Evolutionary conservation across 2,329 filamentous ascomycete genomes (phyloP).

Genomic region (Monosporascus cannonballus): DNA sequence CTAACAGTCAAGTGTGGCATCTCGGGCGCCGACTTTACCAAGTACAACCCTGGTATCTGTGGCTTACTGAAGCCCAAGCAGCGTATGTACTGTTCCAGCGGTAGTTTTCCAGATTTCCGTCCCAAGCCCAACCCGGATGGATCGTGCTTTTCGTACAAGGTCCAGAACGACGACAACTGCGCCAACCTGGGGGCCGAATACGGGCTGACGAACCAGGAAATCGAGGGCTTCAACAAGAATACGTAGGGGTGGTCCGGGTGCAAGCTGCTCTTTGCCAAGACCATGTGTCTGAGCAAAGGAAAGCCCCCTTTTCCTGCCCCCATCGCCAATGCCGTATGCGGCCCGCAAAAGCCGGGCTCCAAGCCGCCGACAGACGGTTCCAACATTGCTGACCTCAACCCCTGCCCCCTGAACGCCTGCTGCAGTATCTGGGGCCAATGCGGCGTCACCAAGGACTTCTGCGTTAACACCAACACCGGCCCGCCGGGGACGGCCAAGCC

Average conservation of each 20-base stretch:
- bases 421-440: slow-evolving; percentile 36
- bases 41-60: slow-evolving; percentile 30
- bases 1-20: slow-evolving; percentile 35
- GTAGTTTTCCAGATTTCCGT: slow-evolving; percentile 12
- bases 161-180: slow-evolving; percentile 30
- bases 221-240: slow-evolving; percentile 31
- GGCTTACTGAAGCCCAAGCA: slow-evolving; percentile 21
- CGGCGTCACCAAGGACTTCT: slow-evolving; percentile 18
- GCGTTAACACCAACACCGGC: slow-evolving; percentile 16
- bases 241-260: slow-evolving; percentile 36
- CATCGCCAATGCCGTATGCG: slow-evolving; percentile 6
- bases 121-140: slow-evolving; percentile 26
- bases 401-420: slow-evolving; percentile 33
- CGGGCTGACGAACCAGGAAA: slow-evolving; percentile 23
- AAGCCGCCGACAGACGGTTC: slow-evolving; percentile 1
- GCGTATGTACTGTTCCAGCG: slow-evolving; percentile 30
- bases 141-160: slow-evolving; percentile 29
- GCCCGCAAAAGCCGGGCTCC: slow-evolving; percentile 9
- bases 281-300: slow-evolving; percentile 8
- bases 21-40: slow-evolving; percentile 28
- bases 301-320: slow-evolving; percentile 6
- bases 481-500: slow-evolving; percentile 26
- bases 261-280: slow-evolving; percentile 4
- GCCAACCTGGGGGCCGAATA: slow-evolving; percentile 23
- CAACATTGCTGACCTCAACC: slow-evolving; percentile 18